Evolutionary conservation across 2,329 filamentous ascomycete genomes (phyloP), one percentile per base, ranked within the genome.

Genomic region (Penicillium sp.): DNA sequence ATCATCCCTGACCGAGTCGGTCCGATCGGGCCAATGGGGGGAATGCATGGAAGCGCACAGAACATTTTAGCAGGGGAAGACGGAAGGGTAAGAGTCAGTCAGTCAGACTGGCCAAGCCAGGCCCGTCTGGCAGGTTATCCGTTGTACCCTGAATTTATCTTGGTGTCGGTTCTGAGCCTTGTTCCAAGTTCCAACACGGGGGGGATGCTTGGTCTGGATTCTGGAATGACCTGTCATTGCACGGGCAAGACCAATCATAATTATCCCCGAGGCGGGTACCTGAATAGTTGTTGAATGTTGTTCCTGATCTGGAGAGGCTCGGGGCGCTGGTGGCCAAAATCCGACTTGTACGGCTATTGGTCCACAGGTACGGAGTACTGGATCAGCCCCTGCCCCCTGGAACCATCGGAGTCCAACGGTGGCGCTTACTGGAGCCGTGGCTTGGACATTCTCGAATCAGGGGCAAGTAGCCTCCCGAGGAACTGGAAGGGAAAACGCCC

Each of bases 211-310:
- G 49, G 63, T 30, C 28, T 30, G 28, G 28, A 33, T 4, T 58
- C 64, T 69, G 59, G 67, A 64, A 61, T 63, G 63, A 68, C 65
- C 65, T 69, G 67, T 70, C 68, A 68, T 59, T 59, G 56, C 53
- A 28, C 17, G 1, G 1, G 10, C 6, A 8, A 15, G 9, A 17
- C 68, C 68, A 70, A 70, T 70, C 61, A 69, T 47, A 56, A 58
- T 17, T 24, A 45, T 24, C 8, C 2, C 4, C 2, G 10, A 9
- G 55, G 68, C 68, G 68, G 68, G 68, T 70, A 70, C 68, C 68
- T 70, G 68, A 67, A 69, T 68, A 30, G 67, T 68, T 65, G 65
- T 67, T 68, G 65, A 68, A 70, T 66, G 40, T 51, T 61, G 45
- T 35, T 59, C 47, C 55, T 37, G 62, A 61, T 63, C 62, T 63